phyloP scores from a whole-genome alignment of 108 stramenopile species.

The Parietichytrium sp. region DNA sequence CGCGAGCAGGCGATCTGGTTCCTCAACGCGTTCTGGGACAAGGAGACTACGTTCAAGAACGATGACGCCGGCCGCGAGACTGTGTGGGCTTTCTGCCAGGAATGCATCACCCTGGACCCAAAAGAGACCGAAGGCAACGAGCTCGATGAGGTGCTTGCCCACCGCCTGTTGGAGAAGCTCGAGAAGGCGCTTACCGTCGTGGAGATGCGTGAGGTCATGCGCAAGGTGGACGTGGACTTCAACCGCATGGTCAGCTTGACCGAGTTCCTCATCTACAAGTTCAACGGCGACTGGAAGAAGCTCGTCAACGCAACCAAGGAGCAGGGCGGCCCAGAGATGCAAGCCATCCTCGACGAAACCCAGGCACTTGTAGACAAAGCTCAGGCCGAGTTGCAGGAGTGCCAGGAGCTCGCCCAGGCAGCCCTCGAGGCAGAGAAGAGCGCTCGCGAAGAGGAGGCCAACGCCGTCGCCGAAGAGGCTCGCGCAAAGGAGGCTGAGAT shows the following conservation, averaged over 20 bases:
- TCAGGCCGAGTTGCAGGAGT: conserved; percentile 11
- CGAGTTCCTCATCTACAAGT: conserved; percentile 45
- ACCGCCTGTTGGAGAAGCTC: conserved; percentile 43
- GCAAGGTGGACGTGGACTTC: conserved; percentile 45
- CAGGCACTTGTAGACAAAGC: conserved; percentile 3
- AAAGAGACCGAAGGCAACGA: conserved; percentile 34
- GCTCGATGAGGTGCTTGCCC: conserved; percentile 37
- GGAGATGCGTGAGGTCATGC: conserved; percentile 43
- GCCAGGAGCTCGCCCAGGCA: neutral
- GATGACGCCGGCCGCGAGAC: conserved; percentile 6
- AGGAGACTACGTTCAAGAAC: neutral
- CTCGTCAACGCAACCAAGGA: conserved; percentile 39
- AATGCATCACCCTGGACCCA: conserved; percentile 34
- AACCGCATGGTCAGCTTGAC: conserved; percentile 32
- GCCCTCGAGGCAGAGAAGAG: conserved; percentile 33
- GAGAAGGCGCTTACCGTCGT: conserved; percentile 37
- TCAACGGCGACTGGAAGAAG: conserved; percentile 14
- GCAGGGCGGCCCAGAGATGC: conserved; percentile 26
- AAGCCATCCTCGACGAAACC: neutral
- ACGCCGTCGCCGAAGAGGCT: neutral
- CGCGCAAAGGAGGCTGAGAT: conserved; percentile 17
- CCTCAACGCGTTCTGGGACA: conserved; percentile 47
- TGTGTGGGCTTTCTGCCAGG: conserved; percentile 20
- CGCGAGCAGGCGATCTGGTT: conserved; percentile 42
- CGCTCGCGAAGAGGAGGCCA: conserved; percentile 3